Evolutionary conservation across 768 basidiomycete species (phyloP), one percentile per base, ranked within the genome.

Genomic region (Russula sp.): DNA sequence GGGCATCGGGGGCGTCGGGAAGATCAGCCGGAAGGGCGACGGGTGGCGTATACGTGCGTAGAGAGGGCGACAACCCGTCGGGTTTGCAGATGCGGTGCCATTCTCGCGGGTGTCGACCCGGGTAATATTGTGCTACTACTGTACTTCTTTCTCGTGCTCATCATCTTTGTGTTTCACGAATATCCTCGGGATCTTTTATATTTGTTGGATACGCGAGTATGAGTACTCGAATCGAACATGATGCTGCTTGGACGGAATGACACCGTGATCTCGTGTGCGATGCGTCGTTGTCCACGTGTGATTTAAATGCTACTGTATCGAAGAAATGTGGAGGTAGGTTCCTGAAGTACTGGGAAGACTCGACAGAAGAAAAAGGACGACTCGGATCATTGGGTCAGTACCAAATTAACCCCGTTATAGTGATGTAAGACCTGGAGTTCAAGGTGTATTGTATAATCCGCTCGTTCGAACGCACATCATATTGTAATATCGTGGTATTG

Each of bases 1-100:
- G 73, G 86, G 86, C n/a, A 91, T 96, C 73, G 92, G 92, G 1
- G 94, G 94, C 2, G 82, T 95, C 45, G 93, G 91, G 7, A 86
- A 83, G 74, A 86, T 88, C 44, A 83, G 77, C 65, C 77, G 90
- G 74, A 90, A 89, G 72, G 88, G 88, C 20, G 86, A 89, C 68
- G 88, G 88, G 32, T 90, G 87, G 89, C 76, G 84, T 71, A 85
- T 91, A 62, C 74, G 88, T 27, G 82, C 83, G 16, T 91, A 69
- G 44, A 51, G 16, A 18, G 14, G 14, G 42, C 42, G 42, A 14
- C 42, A 16, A 18, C 40, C 27, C 27, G 27, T 27, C 27, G 27
- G 3, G 27, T 27, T 27, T 27, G 27, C 27, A 27, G 27, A 27
- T 27, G 27, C 27, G 27, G 27, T 27, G 27, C 27, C 27, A 27